Conservation (phyloP, 2,329 filamentous ascomycete genomes). For the Pseudopyrenochaeta lycopersici region DNA sequence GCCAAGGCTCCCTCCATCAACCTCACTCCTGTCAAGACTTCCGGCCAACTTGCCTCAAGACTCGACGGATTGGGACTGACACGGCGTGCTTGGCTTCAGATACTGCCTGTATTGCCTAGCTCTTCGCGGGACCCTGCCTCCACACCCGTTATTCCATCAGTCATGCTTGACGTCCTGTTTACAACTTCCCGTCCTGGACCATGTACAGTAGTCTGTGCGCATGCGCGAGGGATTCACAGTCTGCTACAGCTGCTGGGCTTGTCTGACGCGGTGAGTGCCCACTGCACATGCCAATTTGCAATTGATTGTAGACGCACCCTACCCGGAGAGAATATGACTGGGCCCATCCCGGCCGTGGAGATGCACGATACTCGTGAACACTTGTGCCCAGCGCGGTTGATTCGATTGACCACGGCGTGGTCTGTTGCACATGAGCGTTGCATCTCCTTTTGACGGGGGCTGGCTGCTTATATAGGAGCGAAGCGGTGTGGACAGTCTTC, state of each 20-base stretch:
- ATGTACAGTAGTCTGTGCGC: slow-evolving; percentile 16
- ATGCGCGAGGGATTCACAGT: slow-evolving; percentile 6
- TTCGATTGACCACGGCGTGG: background rate
- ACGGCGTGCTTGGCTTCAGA: slow-evolving; percentile 12
- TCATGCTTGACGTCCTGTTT: slow-evolving; percentile 17
- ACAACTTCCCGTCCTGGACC: slow-evolving; percentile 1
- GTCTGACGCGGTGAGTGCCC: background rate
- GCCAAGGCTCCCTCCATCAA: slow-evolving; percentile 14
- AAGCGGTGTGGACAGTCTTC: slow-evolving; percentile 7
- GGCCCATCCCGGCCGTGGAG: background rate
- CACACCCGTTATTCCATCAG: slow-evolving; percentile 2
- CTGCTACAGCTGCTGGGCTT: background rate
- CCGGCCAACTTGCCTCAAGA: slow-evolving; percentile 9
- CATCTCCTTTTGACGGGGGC: background rate
- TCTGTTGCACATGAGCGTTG: background rate
- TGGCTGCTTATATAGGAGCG: slow-evolving; percentile 3
- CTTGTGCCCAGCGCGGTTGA: background rate
- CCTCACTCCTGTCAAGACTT: slow-evolving; percentile 18
- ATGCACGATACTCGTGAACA: background rate
- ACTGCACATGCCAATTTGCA: background rate
- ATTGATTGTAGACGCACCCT: background rate
- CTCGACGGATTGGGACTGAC: slow-evolving; percentile 12
- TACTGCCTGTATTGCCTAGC: slow-evolving; percentile 4
- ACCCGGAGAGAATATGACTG: background rate
- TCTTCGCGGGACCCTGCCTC: slow-evolving; percentile 23